Evolutionary conservation across 202 grass and related monocot species (phyloP), one percentile per base, ranked within the genome.

Genomic region (Setaria viridis): DNA sequence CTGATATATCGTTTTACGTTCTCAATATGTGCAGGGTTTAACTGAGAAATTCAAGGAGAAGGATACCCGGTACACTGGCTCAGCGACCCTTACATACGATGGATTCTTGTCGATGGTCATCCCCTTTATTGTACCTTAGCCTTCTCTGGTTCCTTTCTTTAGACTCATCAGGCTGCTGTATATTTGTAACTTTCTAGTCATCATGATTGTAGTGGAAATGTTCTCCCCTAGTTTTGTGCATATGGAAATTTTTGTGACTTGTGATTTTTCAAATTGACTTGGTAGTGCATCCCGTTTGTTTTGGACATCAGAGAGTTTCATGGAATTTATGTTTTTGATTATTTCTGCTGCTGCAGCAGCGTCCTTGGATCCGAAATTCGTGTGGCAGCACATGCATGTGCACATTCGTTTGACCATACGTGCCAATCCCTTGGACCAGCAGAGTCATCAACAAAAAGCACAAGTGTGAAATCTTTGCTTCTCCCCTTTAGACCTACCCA

Each of bases 31-130:
- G n/a, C 46, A 98, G 95, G 93, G 93, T 72, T 85, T 98, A 60
- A 98, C 95, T 1, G 93, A 98, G 70, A 98, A 95, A 75, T 98
- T 98, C 70, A 98, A 95, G 70, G 93, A 93, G 86, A 98, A 90
- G 45, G 95, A 95, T 65, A 57, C 81, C 0, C 84, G 91, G n/a
- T 94, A 95, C 84, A 84, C 74, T 1, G 95, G 95, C 32, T 94
- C 91, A 0, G 93, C 93, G 25, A 90, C 91, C 57, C 89, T 98
- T 56, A 39, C 88, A 6, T 95, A 98, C 0, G 95, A 98, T 19
- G 80, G 86, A 7, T 95, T 98, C 84, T 53, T 95, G 85, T 88
- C 86, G 0, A 92, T 91, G 85, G 69, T 94, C 82, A 89, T 95
- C 59, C 93, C 95, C 7, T 95, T 98, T 80, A 90, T 98, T 10